Evolutionary conservation across 176 grass and related monocot species (phyloP).

Genomic region (Tillandsia fasciculata): DNA sequence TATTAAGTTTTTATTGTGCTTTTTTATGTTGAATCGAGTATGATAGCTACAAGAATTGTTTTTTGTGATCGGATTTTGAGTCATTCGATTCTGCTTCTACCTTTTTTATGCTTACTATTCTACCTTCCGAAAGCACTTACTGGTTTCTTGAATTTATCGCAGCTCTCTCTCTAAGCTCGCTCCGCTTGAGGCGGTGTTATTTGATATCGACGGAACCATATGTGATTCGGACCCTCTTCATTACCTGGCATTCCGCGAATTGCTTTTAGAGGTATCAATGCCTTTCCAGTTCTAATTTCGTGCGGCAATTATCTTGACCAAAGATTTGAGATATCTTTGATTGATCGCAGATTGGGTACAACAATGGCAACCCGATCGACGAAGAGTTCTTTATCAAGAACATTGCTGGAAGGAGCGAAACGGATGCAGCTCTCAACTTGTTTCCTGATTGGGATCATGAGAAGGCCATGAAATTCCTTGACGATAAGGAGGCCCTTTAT

Average conservation of each 20-base stretch:
- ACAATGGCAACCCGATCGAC: constrained; percentile 74
- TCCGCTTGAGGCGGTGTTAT: constrained; percentile 70
- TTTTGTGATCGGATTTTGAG: too few species aligned
- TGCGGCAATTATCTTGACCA: neutral
- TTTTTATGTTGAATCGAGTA: too few species aligned
- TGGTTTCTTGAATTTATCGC: constrained; percentile 5
- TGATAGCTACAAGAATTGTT: too few species aligned
- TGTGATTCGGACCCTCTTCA: constrained; percentile 91
- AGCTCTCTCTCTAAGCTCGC: constrained; percentile 44
- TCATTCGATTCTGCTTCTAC: too few species aligned
- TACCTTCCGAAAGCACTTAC: neutral
- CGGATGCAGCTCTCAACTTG: constrained; percentile 51
- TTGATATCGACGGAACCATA: constrained; percentile 86
- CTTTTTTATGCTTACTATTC: too few species aligned
- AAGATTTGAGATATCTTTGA: constrained; percentile 1
- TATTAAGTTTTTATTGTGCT: too few species aligned
- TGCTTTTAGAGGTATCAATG: constrained; percentile 52
- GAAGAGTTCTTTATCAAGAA: constrained; percentile 87
- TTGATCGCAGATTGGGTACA: constrained; percentile 75
- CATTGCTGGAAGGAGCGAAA: constrained; percentile 73
- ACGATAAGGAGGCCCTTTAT: constrained; percentile 66
- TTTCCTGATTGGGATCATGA: constrained; percentile 82
- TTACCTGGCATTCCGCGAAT: constrained; percentile 62
- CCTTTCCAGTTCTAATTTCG: neutral
- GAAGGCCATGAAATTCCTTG: constrained; percentile 63